A percentile compares a stretch with the other conserved stretches of the same genome.
Conservation (phyloP, 176 grass and related monocot species). For the Raddia guianensis region DNA sequence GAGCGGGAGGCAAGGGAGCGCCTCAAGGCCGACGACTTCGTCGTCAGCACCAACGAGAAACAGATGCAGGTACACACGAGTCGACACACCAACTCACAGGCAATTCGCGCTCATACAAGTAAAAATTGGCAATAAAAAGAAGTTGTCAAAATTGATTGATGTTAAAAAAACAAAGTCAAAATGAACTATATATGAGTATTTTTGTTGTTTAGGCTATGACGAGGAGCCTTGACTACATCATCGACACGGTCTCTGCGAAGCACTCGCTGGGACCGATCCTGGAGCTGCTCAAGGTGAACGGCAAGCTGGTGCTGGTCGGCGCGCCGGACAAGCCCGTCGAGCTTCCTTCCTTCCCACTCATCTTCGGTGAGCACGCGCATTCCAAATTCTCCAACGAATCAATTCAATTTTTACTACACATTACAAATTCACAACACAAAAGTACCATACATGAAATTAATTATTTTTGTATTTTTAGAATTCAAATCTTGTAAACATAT, state of each 20-base stretch:
- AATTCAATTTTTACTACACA: background rate
- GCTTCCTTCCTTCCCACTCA: slow-evolving; percentile 85
- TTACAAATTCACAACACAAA: too few species aligned
- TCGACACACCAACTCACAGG: background rate
- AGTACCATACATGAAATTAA: background rate
- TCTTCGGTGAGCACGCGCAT: slow-evolving; percentile 57
- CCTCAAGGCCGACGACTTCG: slow-evolving; percentile 60
- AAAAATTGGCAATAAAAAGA: background rate
- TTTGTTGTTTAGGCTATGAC: slow-evolving; percentile 21
- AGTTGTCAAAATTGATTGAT: background rate
- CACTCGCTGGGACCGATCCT: slow-evolving; percentile 79
- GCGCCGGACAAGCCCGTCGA: slow-evolving; percentile 81
- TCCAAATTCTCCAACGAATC: background rate
- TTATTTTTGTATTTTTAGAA: background rate
- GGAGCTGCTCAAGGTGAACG: slow-evolving; percentile 77
- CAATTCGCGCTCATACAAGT: background rate
- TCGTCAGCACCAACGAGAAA: slow-evolving; percentile 55
- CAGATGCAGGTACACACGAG: slow-evolving; percentile 55
- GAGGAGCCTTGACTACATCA: slow-evolving; percentile 73
- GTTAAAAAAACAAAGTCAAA: background rate
- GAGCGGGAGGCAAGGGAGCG: slow-evolving; percentile 65
- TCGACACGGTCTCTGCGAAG: slow-evolving; percentile 70
- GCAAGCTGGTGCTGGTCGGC: slow-evolving; percentile 67
- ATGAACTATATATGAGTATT: background rate
- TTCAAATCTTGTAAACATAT: background rate